phyloP scores from a whole-genome alignment of 2,329 filamentous ascomycete genomes.

The Beauveria pseudobassiana region DNA sequence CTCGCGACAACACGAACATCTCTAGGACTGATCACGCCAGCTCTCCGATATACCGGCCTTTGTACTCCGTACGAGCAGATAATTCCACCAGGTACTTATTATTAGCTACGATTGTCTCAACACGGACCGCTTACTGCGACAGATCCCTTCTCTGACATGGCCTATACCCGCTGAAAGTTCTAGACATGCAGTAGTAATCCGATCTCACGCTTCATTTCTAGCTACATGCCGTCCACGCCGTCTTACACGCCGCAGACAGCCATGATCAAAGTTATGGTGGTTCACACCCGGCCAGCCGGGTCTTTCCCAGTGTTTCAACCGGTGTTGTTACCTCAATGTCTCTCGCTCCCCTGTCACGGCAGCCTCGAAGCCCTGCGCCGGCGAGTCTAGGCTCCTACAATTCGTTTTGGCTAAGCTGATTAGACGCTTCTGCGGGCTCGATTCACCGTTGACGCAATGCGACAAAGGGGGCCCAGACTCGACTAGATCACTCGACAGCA shows the following conservation, averaged over 20 bases:
- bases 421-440: not conserved
- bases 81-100: not conserved
- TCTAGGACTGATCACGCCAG: not conserved
- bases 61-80: no score
- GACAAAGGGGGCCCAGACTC: not conserved
- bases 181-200: conserved; percentile 1
- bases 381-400: conserved; percentile 4
- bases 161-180: not conserved
- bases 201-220: not conserved
- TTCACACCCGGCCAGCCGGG: not conserved
- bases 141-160: not conserved
- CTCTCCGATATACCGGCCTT: not conserved
- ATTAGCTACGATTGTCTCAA: conserved; percentile 4
- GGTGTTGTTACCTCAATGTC: not conserved
- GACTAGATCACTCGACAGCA: not conserved
- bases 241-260: not conserved
- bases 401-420: not conserved
- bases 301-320: not conserved
- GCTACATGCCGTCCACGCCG: not conserved
- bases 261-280: not conserved
- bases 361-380: not conserved
- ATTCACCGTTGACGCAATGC: not conserved
- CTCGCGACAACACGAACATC: not conserved
- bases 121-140: not conserved
- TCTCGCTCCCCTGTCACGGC: not conserved